Evolutionary conservation across 1,284 basidiomycete genomes (phyloP), one percentile per base, ranked within the genome.

Genomic region (Leccinum pachyderme): DNA sequence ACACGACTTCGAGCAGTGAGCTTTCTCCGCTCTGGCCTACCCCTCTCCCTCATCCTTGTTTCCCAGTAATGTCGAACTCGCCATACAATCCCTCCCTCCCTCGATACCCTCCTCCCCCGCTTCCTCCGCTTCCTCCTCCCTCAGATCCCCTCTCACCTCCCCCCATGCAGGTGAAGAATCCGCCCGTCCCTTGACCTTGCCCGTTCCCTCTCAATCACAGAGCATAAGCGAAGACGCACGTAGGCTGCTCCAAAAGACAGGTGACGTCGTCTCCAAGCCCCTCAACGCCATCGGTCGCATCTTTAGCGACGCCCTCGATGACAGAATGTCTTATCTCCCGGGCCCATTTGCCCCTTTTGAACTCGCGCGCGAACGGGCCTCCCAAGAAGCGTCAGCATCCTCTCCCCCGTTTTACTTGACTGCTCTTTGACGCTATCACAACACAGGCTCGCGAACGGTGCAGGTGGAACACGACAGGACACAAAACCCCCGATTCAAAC

Each of bases 221-320:
- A 81, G 81, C 0, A 74, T 92, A 31, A 81, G 84, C 3, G 84
- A 91, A 55, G 91, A 94, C 65, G 93, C 94, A 0, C 83, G 83
- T 44, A 81, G 86, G 15, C 82, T 96, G 45, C 78, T 97, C 54
- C 89, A 93, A 71, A 87, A 89, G 65, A 95, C 93, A 0, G 90
- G 93, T 5, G 91, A 94, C 66, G 91, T 84, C 1, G 87, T 96
- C 55, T 91, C 87, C 13, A 93, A 93, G 66, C 94, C 94, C 5
- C 78, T 97, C 12, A 90, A 78, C 58, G 92, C 93, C 2, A 89
- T 97, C 52, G 84, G 92, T 9, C 84, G 89, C 57, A 93, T 97
- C 59, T 88, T 97, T 66, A 88, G 80, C 62, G 89, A 88, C 55
- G 89, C 86, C 0, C 71, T 91, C 7, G 89, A 91, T 62, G 77